phyloP scores from a whole-genome alignment of 2,329 filamentous ascomycete species.

The Ophiocordyceps camponoti-floridani region DNA sequence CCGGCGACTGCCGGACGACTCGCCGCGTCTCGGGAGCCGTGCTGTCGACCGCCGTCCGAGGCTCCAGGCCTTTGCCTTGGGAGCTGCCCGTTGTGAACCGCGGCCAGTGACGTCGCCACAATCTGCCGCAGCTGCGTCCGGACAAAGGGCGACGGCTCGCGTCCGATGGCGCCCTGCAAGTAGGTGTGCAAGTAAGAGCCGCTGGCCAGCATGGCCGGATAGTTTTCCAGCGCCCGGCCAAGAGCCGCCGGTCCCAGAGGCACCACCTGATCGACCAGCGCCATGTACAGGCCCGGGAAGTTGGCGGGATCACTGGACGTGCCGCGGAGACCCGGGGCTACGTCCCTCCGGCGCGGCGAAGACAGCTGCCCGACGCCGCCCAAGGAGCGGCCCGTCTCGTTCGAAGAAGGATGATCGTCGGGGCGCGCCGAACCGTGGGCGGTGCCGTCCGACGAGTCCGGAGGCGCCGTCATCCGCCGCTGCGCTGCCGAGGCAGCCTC shows the following conservation, averaged over 20 bases:
- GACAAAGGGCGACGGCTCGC: slow-evolving; percentile 27
- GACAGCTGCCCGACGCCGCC: not conserved
- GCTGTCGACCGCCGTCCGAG: not conserved
- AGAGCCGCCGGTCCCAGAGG: slow-evolving; percentile 29
- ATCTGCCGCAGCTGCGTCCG: slow-evolving; percentile 31
- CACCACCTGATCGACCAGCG: slow-evolving; percentile 34
- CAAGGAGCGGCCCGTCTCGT: not conserved
- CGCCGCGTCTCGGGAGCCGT: no score
- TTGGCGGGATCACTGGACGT: not conserved
- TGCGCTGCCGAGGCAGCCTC: slow-evolving; percentile 40
- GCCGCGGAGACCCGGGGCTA: not conserved
- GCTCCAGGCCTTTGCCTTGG: slow-evolving; percentile 7
- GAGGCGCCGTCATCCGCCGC: slow-evolving; percentile 6
- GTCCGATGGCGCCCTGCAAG: slow-evolving; percentile 32
- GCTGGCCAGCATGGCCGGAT: slow-evolving; percentile 30
- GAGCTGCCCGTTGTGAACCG: slow-evolving; percentile 25
- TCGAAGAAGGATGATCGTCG: not conserved
- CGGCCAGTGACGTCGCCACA: slow-evolving; percentile 26
- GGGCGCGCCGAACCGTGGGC: not conserved
- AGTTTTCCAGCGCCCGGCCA: slow-evolving; percentile 23
- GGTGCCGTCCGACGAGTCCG: not conserved
- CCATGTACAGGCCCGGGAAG: slow-evolving; percentile 23
- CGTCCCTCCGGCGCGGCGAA: slow-evolving; percentile 1
- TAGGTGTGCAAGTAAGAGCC: slow-evolving; percentile 29
- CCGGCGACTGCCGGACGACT: not conserved